phyloP scores from a whole-genome alignment of 1,284 basidiomycete species.

The Tylopilus sp. region DNA sequence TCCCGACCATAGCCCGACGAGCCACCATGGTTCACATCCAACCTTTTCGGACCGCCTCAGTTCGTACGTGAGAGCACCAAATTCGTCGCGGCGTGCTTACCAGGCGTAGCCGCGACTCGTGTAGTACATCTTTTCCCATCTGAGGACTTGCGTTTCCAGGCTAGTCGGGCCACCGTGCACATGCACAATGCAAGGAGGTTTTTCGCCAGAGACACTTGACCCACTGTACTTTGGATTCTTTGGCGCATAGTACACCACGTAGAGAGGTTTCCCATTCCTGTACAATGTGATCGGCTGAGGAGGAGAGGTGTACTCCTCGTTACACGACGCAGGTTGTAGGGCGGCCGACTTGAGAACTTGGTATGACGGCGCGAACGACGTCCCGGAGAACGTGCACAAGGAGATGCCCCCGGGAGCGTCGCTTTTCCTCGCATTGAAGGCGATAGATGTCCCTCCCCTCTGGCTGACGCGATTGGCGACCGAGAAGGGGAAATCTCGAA shows the following conservation, averaged over 20 bases:
- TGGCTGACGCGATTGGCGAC: constrained; percentile 40
- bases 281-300: constrained; percentile 27
- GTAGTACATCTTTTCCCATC: constrained; percentile 31
- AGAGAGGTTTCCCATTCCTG: constrained; percentile 20
- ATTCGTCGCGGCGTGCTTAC: constrained; percentile 12
- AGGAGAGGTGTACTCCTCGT: constrained; percentile 28
- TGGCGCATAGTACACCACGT: constrained; percentile 32
- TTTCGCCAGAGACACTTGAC: constrained; percentile 27
- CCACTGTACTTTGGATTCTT: constrained; percentile 30
- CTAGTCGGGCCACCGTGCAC: constrained; percentile 31
- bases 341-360: constrained; percentile 22
- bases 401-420: constrained; percentile 29
- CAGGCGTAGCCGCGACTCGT: constrained; percentile 37
- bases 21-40: constrained; percentile 33
- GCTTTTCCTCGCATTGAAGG: constrained; percentile 25
- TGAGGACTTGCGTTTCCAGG: constrained; percentile 23
- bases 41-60: constrained; percentile 16
- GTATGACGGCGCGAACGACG: constrained; percentile 26
- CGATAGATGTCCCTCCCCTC: constrained; percentile 29
- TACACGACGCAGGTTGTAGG: neutral
- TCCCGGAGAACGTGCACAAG: constrained; percentile 18
- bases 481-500: constrained; percentile 46
- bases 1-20: constrained; percentile 33
- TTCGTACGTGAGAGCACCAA: neutral
- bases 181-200: constrained; percentile 30